Evolutionary conservation across 495 filamentous ascomycete genomes (phyloP), one percentile per base, ranked within the genome.

Genomic region (Lasiosphaeria hispida): DNA sequence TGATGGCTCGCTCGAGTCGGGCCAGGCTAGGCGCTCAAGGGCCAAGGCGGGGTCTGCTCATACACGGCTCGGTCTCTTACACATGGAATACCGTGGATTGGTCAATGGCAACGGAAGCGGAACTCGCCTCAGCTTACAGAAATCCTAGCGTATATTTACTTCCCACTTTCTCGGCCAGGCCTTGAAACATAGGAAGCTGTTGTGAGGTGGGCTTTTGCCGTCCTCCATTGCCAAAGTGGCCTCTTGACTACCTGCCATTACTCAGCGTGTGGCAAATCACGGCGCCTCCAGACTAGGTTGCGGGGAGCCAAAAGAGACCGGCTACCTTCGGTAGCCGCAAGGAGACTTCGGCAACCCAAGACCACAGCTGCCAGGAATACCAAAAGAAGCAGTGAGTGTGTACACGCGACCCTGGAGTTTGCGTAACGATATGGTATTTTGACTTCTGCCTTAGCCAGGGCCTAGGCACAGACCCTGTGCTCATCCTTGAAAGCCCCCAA

Each of bases 21-120:
- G 23, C 23, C n/a, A n/a, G n/a, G n/a, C n/a, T n/a, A n/a, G n/a
- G n/a, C n/a, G n/a, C n/a, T n/a, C n/a, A n/a, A n/a, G n/a, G n/a
- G n/a, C 5, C 23, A 30, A 30, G 47, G 33, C 8, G 33, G 45
- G 45, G 47, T 37, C 23, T 30, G 23, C 23, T 5, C 23, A 5
- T 30, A 30, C 23, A 30, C 23, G 5, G 23, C 23, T 30, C 23
- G 23, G 23, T 30, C 23, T 5, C 23, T 30, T 30, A 5, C 42
- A n/a, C 43, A 30, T 45, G 15, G 43, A 9, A 45, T 23, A 4
- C 15, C 8, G 17, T 10, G 53, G 53, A 55, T 55, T 55, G 53
- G 53, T 39, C 53, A 55, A 55, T 47, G 41, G 51, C 51, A 36
- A 35, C 41, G 39, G 39, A 19, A 47, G 15, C 10, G 18, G 43